Conservation (phyloP, 2,329 filamentous ascomycete species). For the Sarocladium strictum region DNA sequence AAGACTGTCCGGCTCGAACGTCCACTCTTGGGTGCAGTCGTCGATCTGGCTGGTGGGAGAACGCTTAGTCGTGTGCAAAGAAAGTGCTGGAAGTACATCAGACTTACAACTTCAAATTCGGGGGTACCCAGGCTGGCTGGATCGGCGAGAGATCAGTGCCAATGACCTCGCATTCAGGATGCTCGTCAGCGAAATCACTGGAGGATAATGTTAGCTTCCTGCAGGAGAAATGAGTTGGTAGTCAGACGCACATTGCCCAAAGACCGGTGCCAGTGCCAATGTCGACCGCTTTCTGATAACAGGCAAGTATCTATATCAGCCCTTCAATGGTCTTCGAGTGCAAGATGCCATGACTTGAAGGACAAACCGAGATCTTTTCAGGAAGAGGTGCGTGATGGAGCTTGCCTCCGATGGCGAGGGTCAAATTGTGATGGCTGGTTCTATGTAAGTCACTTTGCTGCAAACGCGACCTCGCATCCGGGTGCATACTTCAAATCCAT, state of each 20-base stretch:
- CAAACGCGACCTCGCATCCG: not conserved
- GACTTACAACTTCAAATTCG: constrained; percentile 33
- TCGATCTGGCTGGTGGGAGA: constrained; percentile 41
- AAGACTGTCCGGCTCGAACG: constrained; percentile 37
- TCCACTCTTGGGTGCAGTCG: constrained; percentile 49
- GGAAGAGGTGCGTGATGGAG: constrained; percentile 13
- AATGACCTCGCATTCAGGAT: constrained; percentile 38
- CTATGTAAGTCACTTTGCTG: not conserved
- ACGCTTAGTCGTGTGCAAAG: not conserved
- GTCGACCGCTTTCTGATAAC: constrained; percentile 29
- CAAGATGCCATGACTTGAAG: too few species aligned
- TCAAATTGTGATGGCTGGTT: constrained; percentile 13
- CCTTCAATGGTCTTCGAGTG: too few species aligned
- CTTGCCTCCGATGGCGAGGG: constrained; percentile 14
- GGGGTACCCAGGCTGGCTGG: constrained; percentile 42
- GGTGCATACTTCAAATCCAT: constrained; percentile 23
- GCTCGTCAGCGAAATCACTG: constrained; percentile 42
- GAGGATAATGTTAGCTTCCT: not conserved
- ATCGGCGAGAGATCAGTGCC: constrained; percentile 54
- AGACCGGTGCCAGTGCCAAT: constrained; percentile 40
- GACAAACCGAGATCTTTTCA: constrained; percentile 11
- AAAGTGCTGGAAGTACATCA: not conserved
- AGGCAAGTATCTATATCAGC: too few species aligned
- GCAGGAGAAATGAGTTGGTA: not conserved
- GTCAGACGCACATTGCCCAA: constrained; percentile 4